Percentiles rank a stretch among this genome's conserved stretches.
Evolutionary conservation across 2,329 filamentous ascomycete genomes (phyloP).

Genomic region (Trichoderma lentiforme): DNA sequence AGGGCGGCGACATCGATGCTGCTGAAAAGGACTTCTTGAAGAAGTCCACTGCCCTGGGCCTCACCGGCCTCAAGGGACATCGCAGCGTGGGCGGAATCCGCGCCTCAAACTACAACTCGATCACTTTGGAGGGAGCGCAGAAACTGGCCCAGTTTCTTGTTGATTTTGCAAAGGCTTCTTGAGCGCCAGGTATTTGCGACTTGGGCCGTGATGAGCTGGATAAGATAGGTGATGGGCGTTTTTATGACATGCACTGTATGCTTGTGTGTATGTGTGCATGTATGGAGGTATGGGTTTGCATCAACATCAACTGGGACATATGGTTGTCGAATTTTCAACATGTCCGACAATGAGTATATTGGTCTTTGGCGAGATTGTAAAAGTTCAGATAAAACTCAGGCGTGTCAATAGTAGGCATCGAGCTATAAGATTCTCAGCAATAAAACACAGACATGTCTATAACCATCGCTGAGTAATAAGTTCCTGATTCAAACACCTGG

Average conservation of each 20-base stretch:
- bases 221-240: background rate
- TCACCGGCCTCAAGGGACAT: slow-evolving; percentile 85
- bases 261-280: background rate
- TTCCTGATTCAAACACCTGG: background rate
- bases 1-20: slow-evolving; percentile 58
- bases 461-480: background rate
- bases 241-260: background rate
- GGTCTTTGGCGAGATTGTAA: background rate
- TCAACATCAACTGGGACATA: background rate
- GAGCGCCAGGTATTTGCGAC: background rate
- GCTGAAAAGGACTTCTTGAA: slow-evolving; percentile 75
- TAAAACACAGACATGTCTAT: background rate
- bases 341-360: background rate
- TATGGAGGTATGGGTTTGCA: background rate
- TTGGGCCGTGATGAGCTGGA: background rate
- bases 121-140: slow-evolving; percentile 63
- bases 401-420: background rate
- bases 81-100: slow-evolving; percentile 80
- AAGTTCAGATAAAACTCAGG: background rate
- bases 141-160: slow-evolving; percentile 64
- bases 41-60: slow-evolving; percentile 54
- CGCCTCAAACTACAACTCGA: slow-evolving; percentile 85
- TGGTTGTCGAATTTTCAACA: slow-evolving; percentile 9
- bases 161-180: slow-evolving; percentile 45
- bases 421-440: background rate